Percentiles rank a stretch among this genome's conserved stretches.
These are phyloP conservation scores for Penicillium sp. DNA, from an alignment of 2,329 filamentous ascomycete genomes.

Conservation along the genomic window DNA sequence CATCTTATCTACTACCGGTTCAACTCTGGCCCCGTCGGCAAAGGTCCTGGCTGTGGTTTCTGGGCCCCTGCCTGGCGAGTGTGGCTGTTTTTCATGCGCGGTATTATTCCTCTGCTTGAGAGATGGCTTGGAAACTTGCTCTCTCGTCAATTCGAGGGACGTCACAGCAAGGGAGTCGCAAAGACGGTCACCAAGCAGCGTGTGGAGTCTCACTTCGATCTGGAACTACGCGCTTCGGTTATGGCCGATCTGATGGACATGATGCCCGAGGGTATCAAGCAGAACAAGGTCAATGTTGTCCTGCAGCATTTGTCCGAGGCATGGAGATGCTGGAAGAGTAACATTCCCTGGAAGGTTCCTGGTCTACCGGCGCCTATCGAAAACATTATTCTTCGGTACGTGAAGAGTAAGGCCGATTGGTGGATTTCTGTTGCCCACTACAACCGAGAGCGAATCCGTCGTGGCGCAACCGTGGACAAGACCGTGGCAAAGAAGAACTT, in stretches of 20 bases:
- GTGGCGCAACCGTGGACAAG: constrained; percentile 97
- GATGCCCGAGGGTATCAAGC: constrained; percentile 99
- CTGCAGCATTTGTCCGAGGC: constrained; percentile 96
- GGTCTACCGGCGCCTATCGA: constrained; percentile 95
- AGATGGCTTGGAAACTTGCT: constrained; percentile 96
- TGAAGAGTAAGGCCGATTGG: constrained; percentile 99
- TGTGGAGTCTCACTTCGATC: constrained; percentile 96
- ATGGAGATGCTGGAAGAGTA: constrained; percentile 99
- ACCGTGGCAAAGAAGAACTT: constrained; percentile 99
- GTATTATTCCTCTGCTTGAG: constrained; percentile 94
- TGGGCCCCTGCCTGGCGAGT: constrained; percentile 99
- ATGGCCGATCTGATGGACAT: constrained; percentile 99
- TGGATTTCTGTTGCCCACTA: constrained; percentile 99
- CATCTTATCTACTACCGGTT: constrained; percentile 99
- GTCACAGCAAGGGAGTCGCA: constrained; percentile 97
- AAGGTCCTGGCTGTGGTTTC: constrained; percentile 96
- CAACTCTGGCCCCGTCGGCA: constrained; percentile 93
- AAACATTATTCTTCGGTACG: constrained; percentile 97
- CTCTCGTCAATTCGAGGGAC: constrained; percentile 95
- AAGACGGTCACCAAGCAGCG: constrained; percentile 99
- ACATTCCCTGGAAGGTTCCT: constrained; percentile 99
- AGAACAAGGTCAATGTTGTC: constrained; percentile 98
- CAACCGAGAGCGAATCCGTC: constrained; percentile 93
- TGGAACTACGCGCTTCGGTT: constrained; percentile 93
- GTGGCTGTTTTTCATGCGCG: constrained; percentile 98